phyloP scores from a whole-genome alignment of 2,329 filamentous ascomycete genomes.

The Emydomyces testavorans region DNA sequence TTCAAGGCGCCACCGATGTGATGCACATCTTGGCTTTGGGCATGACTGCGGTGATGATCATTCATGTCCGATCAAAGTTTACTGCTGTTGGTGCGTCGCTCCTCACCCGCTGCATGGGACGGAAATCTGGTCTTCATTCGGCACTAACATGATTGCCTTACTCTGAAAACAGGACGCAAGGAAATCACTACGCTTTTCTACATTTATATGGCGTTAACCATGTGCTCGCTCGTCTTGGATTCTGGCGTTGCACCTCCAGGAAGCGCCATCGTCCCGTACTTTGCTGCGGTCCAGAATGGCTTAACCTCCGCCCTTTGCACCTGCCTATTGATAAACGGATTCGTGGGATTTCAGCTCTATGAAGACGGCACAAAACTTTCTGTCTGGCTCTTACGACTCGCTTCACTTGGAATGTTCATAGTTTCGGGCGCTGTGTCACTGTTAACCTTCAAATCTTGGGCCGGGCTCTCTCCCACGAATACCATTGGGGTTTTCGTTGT shows the following conservation, averaged over 20 bases:
- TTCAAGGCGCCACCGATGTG: constrained; percentile 79
- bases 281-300: constrained; percentile 76
- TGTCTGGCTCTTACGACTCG: constrained; percentile 78
- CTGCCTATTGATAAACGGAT: constrained; percentile 88
- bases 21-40: constrained; percentile 81
- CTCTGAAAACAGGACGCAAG: constrained; percentile 44
- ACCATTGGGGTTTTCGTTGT: constrained; percentile 85
- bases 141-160: constrained; percentile 7
- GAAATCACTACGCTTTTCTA: constrained; percentile 89
- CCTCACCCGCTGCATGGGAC: not conserved
- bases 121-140: not conserved
- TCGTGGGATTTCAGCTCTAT: constrained; percentile 96
- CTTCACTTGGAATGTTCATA: constrained; percentile 68
- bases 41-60: constrained; percentile 95
- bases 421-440: constrained; percentile 80
- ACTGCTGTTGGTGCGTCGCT: constrained; percentile 72
- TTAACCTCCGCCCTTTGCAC: constrained; percentile 76
- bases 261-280: constrained; percentile 73
- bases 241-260: constrained; percentile 82
- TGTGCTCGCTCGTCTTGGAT: constrained; percentile 80
- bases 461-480: constrained; percentile 69
- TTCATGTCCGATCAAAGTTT: constrained; percentile 94
- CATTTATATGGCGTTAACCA: constrained; percentile 81
- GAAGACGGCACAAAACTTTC: constrained; percentile 91
- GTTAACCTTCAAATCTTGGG: constrained; percentile 87